phyloP scores from a whole-genome alignment of 1,139 yeast genomes.

The Diutina rugosa region DNA sequence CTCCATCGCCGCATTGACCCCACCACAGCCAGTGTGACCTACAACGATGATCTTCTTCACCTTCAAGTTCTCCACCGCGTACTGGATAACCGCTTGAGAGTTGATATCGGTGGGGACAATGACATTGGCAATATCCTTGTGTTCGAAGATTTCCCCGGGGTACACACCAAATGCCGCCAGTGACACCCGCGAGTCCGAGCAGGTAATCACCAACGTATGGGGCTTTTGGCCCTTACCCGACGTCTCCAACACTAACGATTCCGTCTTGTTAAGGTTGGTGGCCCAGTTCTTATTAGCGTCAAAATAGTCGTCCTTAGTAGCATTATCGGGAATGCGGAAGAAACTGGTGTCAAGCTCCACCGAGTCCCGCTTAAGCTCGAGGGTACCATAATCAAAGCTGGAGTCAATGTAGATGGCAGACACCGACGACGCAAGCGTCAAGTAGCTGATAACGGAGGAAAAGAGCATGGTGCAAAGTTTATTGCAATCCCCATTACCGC shows the following conservation, averaged over 20 bases:
- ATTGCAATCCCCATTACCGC: neutral
- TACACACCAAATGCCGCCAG: neutral
- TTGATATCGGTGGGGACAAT: neutral
- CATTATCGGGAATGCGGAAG: neutral
- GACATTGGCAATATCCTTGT: conserved; percentile 1
- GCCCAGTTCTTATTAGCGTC: neutral
- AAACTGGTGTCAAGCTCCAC: neutral
- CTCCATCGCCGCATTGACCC: neutral
- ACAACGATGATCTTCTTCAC: neutral
- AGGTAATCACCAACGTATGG: conserved; percentile 1
- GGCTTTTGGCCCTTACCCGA: conserved; percentile 1
- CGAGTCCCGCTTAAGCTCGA: neutral
- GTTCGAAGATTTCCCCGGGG: conserved; percentile 1
- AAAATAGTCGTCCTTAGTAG: neutral
- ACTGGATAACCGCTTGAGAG: conserved; percentile 1
- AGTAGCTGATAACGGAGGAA: neutral
- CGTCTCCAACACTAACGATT: neutral
- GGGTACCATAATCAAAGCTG: neutral
- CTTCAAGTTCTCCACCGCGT: neutral
- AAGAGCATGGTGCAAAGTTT: neutral
- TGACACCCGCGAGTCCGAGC: neutral
- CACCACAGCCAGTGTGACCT: conserved; percentile 2
- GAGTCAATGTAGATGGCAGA: neutral
- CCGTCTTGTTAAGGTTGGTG: neutral
- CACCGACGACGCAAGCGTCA: neutral